Percentiles rank a stretch among this genome's conserved stretches.
Conservation (phyloP, 1,284 basidiomycete genomes). For the Lignosus rhinocerotis region DNA sequence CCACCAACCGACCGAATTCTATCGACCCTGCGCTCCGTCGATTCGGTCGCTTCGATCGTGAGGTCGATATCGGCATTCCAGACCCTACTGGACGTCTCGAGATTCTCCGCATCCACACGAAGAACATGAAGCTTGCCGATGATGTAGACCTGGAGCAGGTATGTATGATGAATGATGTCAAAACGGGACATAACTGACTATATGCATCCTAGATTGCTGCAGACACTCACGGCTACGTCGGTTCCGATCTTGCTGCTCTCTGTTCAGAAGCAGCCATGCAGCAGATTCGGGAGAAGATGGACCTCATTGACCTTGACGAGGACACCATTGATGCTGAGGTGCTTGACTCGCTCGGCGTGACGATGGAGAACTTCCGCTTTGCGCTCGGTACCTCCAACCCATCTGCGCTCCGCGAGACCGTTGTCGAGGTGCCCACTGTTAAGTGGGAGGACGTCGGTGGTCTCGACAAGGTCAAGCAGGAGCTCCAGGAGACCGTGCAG, state of each 20-base stretch:
- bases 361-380: slow-evolving; percentile 99
- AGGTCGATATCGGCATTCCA: slow-evolving; percentile 99
- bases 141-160: slow-evolving; percentile 98
- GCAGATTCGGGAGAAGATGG: slow-evolving; percentile 98
- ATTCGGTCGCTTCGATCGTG: slow-evolving; percentile 98
- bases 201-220: slow-evolving; percentile 76
- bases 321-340: slow-evolving; percentile 98
- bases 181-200: slow-evolving; percentile 7
- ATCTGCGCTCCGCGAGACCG: slow-evolving; percentile 95
- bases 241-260: slow-evolving; percentile 94
- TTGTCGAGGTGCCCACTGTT: slow-evolving; percentile 93
- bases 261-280: slow-evolving; percentile 99
- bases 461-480: slow-evolving; percentile 98
- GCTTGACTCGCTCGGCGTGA: slow-evolving; percentile 92
- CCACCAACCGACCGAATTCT: slow-evolving; percentile 98
- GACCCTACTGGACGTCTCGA: slow-evolving; percentile 98
- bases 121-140: slow-evolving; percentile 99
- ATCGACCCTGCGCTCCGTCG: slow-evolving; percentile 98
- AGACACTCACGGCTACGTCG: slow-evolving; percentile 99
- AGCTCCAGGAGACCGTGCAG: slow-evolving; percentile 98
- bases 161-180: slow-evolving; percentile 14
- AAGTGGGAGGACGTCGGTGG: slow-evolving; percentile 99
- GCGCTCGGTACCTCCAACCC: slow-evolving; percentile 94
- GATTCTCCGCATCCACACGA: slow-evolving; percentile 98
- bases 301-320: slow-evolving; percentile 89